Evolutionary conservation across 176 grass and related monocot genomes (phyloP).

Genomic region (Oryza glaberrima): DNA sequence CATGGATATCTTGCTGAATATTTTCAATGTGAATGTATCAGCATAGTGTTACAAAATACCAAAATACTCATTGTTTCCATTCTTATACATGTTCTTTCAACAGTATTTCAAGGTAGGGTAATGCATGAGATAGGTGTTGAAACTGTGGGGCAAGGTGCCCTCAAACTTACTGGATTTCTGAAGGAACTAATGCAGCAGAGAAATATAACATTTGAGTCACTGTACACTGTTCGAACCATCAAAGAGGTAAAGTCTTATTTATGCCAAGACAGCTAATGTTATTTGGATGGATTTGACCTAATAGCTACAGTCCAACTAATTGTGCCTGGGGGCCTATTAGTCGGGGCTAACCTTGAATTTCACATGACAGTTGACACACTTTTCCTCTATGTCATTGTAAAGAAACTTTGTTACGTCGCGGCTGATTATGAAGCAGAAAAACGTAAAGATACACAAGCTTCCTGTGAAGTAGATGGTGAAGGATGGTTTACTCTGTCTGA

Average conservation of each 20-base stretch:
- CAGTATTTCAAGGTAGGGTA: conserved; percentile 82
- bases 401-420: conserved; percentile 94
- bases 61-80: conserved; percentile 9
- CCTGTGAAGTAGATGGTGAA: conserved; percentile 80
- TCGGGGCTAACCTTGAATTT: background rate
- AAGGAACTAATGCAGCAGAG: conserved; percentile 83
- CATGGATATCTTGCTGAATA: background rate
- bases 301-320: background rate
- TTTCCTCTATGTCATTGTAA: conserved; percentile 34
- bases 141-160: conserved; percentile 78
- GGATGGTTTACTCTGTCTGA: conserved; percentile 79
- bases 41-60: background rate
- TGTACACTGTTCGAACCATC: conserved; percentile 86
- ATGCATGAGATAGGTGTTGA: conserved; percentile 88
- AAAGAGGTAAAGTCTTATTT: conserved; percentile 75
- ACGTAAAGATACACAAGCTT: conserved; percentile 65
- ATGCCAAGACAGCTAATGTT: background rate
- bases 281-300: background rate
- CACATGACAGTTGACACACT: conserved; percentile 24
- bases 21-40: background rate
- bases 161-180: conserved; percentile 92
- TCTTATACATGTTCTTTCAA: conserved; percentile 48
- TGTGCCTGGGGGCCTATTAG: conserved; percentile 3
- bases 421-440: conserved; percentile 83
- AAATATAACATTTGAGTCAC: conserved; percentile 72